A percentile compares a stretch with the other conserved stretches of the same genome.
Conservation (phyloP, 2,329 filamentous ascomycete species). For the Colletotrichum euphorbiae region DNA sequence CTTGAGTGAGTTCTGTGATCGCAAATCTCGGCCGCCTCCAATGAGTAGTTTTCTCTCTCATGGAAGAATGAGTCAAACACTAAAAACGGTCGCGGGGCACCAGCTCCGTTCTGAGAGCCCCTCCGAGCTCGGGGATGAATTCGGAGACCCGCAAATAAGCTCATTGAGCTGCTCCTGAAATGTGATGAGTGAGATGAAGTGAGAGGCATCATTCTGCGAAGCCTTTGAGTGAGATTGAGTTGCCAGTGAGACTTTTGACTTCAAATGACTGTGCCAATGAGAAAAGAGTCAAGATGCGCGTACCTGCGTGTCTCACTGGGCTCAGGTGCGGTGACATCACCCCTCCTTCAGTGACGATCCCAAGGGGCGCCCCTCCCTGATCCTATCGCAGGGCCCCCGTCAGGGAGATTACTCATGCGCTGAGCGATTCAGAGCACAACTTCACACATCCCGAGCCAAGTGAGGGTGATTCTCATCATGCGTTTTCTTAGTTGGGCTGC, state of each 20-base stretch:
- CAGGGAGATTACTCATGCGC: no score
- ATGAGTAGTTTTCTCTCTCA: slow-evolving; percentile 25
- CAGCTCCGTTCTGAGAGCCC: slow-evolving; percentile 18
- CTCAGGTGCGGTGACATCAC: slow-evolving; percentile 19
- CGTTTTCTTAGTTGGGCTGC: no score
- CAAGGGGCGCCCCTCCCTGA: slow-evolving; percentile 14
- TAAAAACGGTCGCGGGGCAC: slow-evolving; percentile 36
- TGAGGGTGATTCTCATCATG: no score
- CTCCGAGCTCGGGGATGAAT: slow-evolving; percentile 37
- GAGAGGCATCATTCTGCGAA: not conserved
- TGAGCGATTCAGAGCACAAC: no score
- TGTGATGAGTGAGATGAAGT: slow-evolving; percentile 1
- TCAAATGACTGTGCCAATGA: not conserved
- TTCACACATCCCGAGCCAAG: no score
- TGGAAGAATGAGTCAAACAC: slow-evolving; percentile 35
- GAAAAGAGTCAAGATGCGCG: not conserved
- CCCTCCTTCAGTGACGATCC: slow-evolving; percentile 8
- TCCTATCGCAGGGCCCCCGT: not conserved
- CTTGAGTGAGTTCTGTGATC: not conserved
- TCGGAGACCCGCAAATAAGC: slow-evolving; percentile 37
- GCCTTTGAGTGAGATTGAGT: slow-evolving; percentile 1
- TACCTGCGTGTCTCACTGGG: slow-evolving; percentile 14
- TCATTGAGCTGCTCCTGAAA: slow-evolving; percentile 6
- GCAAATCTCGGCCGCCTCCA: not conserved
- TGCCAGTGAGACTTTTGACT: not conserved